Conservation (phyloP, 176 grass and related monocot genomes). For the Otatea glauca region DNA sequence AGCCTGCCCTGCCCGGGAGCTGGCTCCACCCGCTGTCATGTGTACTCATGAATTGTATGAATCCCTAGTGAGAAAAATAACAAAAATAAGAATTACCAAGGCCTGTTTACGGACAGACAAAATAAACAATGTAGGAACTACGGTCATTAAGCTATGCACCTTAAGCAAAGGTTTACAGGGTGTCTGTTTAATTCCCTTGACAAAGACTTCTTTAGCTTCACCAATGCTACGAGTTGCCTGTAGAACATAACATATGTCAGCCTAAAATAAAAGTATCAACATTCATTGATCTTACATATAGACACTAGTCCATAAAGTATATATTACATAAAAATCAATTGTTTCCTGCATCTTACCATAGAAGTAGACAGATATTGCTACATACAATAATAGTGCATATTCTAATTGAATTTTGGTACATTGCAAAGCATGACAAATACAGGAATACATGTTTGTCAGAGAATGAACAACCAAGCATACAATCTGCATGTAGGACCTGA, state of each 20-base stretch:
- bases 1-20: too few species aligned
- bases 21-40: conserved; percentile 54
- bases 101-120: conserved; percentile 31
- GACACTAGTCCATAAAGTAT: not conserved
- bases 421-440: not conserved
- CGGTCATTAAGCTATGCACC: conserved; percentile 49
- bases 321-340: conserved; percentile 22
- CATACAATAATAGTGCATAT: conserved; percentile 5
- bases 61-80: conserved; percentile 56
- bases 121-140: conserved; percentile 34
- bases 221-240: conserved; percentile 72
- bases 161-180: conserved; percentile 80
- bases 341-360: conserved; percentile 26
- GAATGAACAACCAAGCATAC: conserved; percentile 20
- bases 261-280: conserved; percentile 35
- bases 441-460: too few species aligned
- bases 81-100: conserved; percentile 19
- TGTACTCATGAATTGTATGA: conserved; percentile 75
- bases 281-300: not conserved
- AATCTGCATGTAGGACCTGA: conserved; percentile 11
- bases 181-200: conserved; percentile 66
- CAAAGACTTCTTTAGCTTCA: conserved; percentile 72
- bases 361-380: conserved; percentile 16
- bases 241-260: conserved; percentile 35
- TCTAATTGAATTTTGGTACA: conserved; percentile 28